Evolutionary conservation across 73 alveolate genomes (phyloP).

Genomic region (Tetrahymena elliotti): DNA sequence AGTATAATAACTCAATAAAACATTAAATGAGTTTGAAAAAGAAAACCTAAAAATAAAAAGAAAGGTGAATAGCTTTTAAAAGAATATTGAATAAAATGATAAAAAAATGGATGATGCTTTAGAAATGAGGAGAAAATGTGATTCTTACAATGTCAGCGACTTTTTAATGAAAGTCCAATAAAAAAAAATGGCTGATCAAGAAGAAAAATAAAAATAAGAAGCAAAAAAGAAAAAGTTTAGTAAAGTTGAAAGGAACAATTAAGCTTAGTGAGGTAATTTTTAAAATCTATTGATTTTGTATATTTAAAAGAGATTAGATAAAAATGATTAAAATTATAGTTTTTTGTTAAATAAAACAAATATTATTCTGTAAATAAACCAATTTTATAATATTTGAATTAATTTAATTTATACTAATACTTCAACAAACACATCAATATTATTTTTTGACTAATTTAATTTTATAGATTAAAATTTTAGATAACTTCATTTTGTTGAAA

Average conservation of each 20-base stretch:
- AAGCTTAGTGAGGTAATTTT: not conserved
- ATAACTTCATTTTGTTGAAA: too few relatives aligned
- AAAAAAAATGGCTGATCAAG: not conserved
- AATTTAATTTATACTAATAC: too few relatives aligned
- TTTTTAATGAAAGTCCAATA: not conserved
- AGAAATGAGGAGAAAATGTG: not conserved
- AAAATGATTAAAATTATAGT: too few relatives aligned
- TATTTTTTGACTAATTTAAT: too few relatives aligned
- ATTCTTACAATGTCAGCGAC: not conserved
- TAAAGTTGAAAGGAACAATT: not conserved
- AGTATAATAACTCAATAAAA: not conserved
- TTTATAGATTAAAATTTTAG: too few relatives aligned
- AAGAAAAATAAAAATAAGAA: not conserved
- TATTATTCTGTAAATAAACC: too few relatives aligned
- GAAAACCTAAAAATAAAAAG: not conserved
- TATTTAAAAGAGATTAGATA: too few relatives aligned
- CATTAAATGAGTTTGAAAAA: not conserved
- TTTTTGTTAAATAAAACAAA: too few relatives aligned
- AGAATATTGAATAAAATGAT: not conserved
- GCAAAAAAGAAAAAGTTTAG: not conserved
- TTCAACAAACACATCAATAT: too few relatives aligned
- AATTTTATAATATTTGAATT: too few relatives aligned
- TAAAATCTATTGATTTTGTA: too few relatives aligned
- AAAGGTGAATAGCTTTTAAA: not conserved
- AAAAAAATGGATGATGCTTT: not conserved